phyloP scores from a whole-genome alignment of 2,329 filamentous ascomycete genomes.

The Berkeleyomyces rouxiae region DNA sequence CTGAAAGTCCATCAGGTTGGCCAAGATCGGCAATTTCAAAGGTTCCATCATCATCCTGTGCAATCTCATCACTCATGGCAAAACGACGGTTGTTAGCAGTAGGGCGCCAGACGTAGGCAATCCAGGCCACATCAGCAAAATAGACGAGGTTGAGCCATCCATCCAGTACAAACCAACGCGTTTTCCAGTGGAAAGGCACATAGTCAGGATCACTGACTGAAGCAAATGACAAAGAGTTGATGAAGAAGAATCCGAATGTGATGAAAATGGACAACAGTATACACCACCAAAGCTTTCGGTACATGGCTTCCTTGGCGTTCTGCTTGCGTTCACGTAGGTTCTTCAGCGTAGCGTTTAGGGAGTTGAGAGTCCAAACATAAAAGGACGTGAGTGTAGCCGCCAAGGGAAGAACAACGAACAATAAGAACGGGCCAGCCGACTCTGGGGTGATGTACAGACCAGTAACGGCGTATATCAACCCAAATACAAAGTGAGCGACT shows the following conservation, averaged over 20 bases:
- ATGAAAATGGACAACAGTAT: conserved; percentile 83
- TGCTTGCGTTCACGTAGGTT: conserved; percentile 91
- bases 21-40: conserved; percentile 93
- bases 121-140: conserved; percentile 77
- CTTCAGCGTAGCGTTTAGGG: conserved; percentile 85
- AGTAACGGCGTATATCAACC: conserved; percentile 79
- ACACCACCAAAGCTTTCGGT: conserved; percentile 97
- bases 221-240: conserved; percentile 92
- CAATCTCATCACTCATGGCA: conserved; percentile 97
- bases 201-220: conserved; percentile 73
- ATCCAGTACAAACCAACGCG: conserved; percentile 90
- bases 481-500: conserved; percentile 85
- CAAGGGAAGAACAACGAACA: conserved; percentile 83
- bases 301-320: conserved; percentile 85
- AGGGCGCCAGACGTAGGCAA: conserved; percentile 91
- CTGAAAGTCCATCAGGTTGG: conserved; percentile 47
- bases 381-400: conserved; percentile 88
- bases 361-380: conserved; percentile 97
- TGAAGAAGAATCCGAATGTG: conserved; percentile 96
- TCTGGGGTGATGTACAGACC: conserved; percentile 82
- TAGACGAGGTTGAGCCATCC: conserved; percentile 97
- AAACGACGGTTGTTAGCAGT: conserved; percentile 94
- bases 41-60: conserved; percentile 86
- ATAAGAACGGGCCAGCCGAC: conserved; percentile 68
- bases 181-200: conserved; percentile 93